These are phyloP conservation scores for Schizochytrium sp. DNA, from an alignment of 108 stramenopile genomes.

Conservation along the genomic window DNA sequence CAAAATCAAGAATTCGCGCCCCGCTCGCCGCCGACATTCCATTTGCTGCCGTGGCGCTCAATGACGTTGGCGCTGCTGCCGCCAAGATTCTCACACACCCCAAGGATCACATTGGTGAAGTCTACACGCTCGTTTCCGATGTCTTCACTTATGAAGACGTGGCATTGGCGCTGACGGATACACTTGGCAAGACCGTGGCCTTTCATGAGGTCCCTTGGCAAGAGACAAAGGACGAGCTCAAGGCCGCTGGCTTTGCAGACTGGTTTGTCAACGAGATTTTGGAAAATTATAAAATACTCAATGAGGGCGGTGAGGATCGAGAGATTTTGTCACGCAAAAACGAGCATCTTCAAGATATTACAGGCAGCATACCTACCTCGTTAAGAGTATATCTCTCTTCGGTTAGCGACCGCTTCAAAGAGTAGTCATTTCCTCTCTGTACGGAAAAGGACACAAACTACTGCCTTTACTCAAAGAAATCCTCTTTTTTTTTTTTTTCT, in stretches of 20 bases:
- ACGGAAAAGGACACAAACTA: too few species aligned
- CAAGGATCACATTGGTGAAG: background rate
- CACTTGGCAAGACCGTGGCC: background rate
- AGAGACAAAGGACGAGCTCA: background rate
- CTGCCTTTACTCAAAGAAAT: too few species aligned
- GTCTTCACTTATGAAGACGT: background rate
- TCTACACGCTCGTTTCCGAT: background rate
- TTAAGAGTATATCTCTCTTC: background rate
- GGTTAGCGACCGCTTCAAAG: too few species aligned
- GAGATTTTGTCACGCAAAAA: background rate
- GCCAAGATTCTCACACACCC: background rate
- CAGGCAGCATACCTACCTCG: background rate
- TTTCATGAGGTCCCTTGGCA: background rate
- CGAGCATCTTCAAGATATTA: background rate
- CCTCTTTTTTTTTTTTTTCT: too few species aligned
- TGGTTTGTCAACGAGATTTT: background rate
- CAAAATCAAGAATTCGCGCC: background rate
- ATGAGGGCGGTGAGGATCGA: background rate
- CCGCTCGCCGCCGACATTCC: background rate
- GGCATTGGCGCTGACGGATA: background rate
- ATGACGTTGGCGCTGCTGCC: background rate
- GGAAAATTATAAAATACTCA: background rate
- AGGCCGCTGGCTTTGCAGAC: background rate
- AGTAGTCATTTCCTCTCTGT: too few species aligned
- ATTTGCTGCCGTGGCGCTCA: background rate